Evolutionary conservation across 1,139 yeast species (phyloP).

Genomic region (Debaryomyces coudertii): DNA sequence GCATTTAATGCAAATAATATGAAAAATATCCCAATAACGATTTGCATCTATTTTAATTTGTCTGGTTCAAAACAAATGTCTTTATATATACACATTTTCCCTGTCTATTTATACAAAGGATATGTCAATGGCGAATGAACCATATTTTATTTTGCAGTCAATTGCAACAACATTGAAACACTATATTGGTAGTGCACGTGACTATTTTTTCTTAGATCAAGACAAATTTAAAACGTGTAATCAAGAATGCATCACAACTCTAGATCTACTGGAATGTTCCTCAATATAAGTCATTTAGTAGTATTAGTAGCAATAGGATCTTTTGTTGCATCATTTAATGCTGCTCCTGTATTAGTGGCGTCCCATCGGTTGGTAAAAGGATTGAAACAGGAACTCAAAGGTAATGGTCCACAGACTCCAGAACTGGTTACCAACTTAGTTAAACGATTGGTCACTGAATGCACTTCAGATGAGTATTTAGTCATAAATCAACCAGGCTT

Average conservation of each 20-base stretch:
- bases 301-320: not conserved
- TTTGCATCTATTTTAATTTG: not conserved
- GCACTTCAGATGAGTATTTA: conserved; percentile 72
- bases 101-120: not conserved
- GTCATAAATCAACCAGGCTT: conserved; percentile 75
- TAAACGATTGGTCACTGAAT: conserved; percentile 55
- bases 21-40: not conserved
- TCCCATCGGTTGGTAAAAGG: conserved; percentile 46
- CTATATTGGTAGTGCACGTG: conserved; percentile 7
- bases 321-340: conserved; percentile 18
- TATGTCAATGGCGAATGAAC: not conserved
- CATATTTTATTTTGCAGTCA: conserved; percentile 6
- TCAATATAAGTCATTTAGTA: not conserved
- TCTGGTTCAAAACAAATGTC: not conserved
- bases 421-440: conserved; percentile 47
- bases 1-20: conserved; percentile 2
- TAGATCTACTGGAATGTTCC: not conserved
- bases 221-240: conserved; percentile 5
- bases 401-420: conserved; percentile 24
- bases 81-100: not conserved
- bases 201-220: not conserved
- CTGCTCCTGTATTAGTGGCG: conserved; percentile 44
- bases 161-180: conserved; percentile 11
- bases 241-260: not conserved
- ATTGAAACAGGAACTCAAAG: conserved; percentile 28